These are phyloP conservation scores for Meyerozyma athensensis DNA, from an alignment of 1,139 yeast genomes.

Conservation along the genomic window DNA sequence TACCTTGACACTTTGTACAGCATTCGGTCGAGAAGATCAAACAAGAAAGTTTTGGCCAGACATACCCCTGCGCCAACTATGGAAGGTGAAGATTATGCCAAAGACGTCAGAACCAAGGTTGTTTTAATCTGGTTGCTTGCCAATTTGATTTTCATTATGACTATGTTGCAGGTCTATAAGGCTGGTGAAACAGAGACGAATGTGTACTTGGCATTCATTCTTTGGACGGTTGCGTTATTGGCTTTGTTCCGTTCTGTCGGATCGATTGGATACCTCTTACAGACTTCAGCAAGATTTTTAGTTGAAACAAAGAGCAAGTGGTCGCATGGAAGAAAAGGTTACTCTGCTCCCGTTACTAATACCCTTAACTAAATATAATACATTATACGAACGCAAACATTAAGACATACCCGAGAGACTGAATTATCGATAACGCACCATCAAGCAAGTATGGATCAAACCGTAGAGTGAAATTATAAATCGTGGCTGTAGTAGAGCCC, in stretches of 20 bases:
- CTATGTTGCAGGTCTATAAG: slow-evolving; percentile 75
- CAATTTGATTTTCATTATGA: slow-evolving; percentile 75
- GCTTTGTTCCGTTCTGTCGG: slow-evolving; percentile 79
- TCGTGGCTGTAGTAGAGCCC: no score
- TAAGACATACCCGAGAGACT: no score
- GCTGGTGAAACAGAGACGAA: slow-evolving; percentile 57
- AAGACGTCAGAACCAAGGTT: slow-evolving; percentile 89
- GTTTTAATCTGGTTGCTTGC: slow-evolving; percentile 88
- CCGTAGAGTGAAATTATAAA: no score
- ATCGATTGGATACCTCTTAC: slow-evolving; percentile 59
- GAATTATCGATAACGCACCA: no score
- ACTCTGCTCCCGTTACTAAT: slow-evolving; percentile 31
- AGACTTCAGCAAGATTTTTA: slow-evolving; percentile 33
- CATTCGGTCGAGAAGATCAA: slow-evolving; percentile 67
- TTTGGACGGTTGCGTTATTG: slow-evolving; percentile 87
- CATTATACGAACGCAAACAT: no score
- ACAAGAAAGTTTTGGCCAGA: slow-evolving; percentile 47
- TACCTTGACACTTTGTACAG: slow-evolving; percentile 74
- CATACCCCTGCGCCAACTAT: slow-evolving; percentile 34
- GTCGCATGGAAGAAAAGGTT: slow-evolving; percentile 37
- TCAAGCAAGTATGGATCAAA: no score
- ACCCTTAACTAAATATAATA: slow-evolving; percentile 23
- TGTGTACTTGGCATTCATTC: slow-evolving; percentile 72
- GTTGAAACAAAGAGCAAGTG: slow-evolving; percentile 42
- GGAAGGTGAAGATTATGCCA: slow-evolving; percentile 83